Evolutionary conservation across 176 grass and related monocot genomes (phyloP), one percentile per base, ranked within the genome.

Genomic region (Typha latifolia): DNA sequence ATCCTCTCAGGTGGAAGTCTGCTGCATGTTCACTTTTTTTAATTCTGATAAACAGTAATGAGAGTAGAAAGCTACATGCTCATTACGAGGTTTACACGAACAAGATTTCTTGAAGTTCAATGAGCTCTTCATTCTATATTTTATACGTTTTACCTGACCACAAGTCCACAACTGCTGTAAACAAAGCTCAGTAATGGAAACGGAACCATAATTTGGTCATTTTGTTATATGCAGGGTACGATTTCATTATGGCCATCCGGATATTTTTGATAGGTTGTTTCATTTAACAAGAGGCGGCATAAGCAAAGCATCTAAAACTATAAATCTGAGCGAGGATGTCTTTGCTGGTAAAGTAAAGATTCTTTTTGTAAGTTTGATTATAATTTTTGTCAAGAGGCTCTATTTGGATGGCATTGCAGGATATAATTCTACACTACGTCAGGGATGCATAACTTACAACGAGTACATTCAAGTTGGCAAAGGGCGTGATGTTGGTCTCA

Each of bases 241-340:
- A 22, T 96, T 96, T 88, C 92, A 96, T 73, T 96, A 96, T 88
- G 92, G 92, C 29, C 92, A 96, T 72, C 92, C 88, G 62, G 92
- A 96, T 67, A 79, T 96, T 69, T 96, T 96, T 62, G 88, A 96
- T 73, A 79, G 85, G 78, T 69, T 96, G 43, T 96, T 96, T 72
- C 88, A 96, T 79, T 78, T 96, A 72, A 86, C 88, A 80, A 84
- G 80, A 84, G 92, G 91, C 63, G 87, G 91, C 15, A 73, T 96
- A 81, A 96, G 92, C 81, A 96, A 96, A 91, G 92, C 92, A 66
- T 91, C 92, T 47, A 96, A 89, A 89, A 96, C 92, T 66, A 89
- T 96, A 61, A 96, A 96, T 76, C 86, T 96, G 68, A 96, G 92
- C 66, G 92, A 96, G 75, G 92, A 91, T 66, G 88, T 96, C 19